Evolutionary conservation across 2,329 filamentous ascomycete genomes (phyloP).

Genomic region (Colletotrichum endophyticum): DNA sequence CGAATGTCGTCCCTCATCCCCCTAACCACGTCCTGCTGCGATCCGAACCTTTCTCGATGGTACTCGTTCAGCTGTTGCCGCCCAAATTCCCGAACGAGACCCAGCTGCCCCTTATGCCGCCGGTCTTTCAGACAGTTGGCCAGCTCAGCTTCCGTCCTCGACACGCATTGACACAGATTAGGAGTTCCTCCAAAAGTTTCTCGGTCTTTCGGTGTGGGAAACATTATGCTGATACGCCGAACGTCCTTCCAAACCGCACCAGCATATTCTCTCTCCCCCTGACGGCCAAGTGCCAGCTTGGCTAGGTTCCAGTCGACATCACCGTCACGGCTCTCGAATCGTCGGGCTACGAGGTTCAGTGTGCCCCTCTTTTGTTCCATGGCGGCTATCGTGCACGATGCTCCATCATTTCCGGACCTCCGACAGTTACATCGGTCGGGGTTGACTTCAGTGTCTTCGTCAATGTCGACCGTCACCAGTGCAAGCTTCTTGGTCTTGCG

Average conservation of each 20-base stretch:
- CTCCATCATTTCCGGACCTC: constrained; percentile 27
- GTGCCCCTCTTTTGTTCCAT: constrained; percentile 32
- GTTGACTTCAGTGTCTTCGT: constrained; percentile 36
- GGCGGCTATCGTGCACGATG: constrained; percentile 7
- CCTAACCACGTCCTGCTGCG: constrained; percentile 18
- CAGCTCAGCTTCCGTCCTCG: constrained; percentile 26
- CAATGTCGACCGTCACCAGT: constrained; percentile 35
- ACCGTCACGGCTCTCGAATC: constrained; percentile 27
- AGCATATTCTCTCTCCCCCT: constrained; percentile 7
- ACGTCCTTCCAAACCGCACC: constrained; percentile 27
- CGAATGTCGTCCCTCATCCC: constrained; percentile 15
- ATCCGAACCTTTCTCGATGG: constrained; percentile 1
- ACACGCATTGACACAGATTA: constrained; percentile 28
- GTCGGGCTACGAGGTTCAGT: constrained; percentile 26
- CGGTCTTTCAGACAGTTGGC: constrained; percentile 25
- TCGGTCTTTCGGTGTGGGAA: constrained; percentile 24
- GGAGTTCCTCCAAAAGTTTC: constrained; percentile 32
- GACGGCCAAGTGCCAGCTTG: constrained; percentile 25
- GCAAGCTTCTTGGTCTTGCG: constrained; percentile 23
- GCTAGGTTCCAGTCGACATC: constrained; percentile 33
- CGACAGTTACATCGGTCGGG: constrained; percentile 39
- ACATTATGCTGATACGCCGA: constrained; percentile 34
- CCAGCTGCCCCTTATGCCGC: constrained; percentile 31
- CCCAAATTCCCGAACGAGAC: constrained; percentile 32
- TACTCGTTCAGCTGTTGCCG: constrained; percentile 26